phyloP scores from a whole-genome alignment of 169 alveolate genomes.

The Plasmodium billcollinsi region DNA sequence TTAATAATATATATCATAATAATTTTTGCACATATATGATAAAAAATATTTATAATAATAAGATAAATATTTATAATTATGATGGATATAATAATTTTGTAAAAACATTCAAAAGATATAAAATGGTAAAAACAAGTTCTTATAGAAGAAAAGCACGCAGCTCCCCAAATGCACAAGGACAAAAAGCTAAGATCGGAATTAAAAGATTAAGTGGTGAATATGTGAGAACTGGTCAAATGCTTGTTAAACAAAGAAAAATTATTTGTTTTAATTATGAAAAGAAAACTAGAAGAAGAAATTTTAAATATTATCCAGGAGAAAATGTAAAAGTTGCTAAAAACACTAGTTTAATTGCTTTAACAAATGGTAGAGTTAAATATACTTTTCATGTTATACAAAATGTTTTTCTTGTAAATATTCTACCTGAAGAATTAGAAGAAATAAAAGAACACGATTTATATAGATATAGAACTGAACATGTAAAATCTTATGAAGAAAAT shows the following conservation, averaged over 20 bases:
- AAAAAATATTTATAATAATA: too few species aligned
- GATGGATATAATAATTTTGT: conserved; percentile 3
- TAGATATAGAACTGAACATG: conserved; percentile 93
- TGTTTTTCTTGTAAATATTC: conserved; percentile 87
- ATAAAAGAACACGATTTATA: conserved; percentile 88
- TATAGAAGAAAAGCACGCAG: conserved; percentile 90
- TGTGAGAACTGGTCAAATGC: conserved; percentile 85
- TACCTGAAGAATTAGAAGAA: conserved; percentile 91
- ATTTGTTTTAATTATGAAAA: conserved; percentile 85
- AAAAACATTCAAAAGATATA: conserved; percentile 78
- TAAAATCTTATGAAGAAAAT: conserved; percentile 89
- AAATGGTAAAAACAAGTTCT: conserved; percentile 90
- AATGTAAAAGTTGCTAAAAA: conserved; percentile 85
- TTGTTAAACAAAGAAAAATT: conserved; percentile 86
- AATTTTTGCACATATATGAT: too few species aligned
- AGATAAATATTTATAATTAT: neutral
- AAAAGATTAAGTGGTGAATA: conserved; percentile 90
- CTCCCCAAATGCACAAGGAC: conserved; percentile 90
- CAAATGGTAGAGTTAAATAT: conserved; percentile 89
- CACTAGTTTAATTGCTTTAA: conserved; percentile 82
- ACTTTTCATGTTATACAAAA: conserved; percentile 88
- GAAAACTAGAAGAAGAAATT: conserved; percentile 84
- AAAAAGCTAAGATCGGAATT: conserved; percentile 90
- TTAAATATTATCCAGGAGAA: conserved; percentile 90
- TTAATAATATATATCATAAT: too few species aligned